Evolutionary conservation across 352 stramenopile genomes (phyloP), one percentile per base, ranked within the genome.

Genomic region (Phytopythium sindhum): DNA sequence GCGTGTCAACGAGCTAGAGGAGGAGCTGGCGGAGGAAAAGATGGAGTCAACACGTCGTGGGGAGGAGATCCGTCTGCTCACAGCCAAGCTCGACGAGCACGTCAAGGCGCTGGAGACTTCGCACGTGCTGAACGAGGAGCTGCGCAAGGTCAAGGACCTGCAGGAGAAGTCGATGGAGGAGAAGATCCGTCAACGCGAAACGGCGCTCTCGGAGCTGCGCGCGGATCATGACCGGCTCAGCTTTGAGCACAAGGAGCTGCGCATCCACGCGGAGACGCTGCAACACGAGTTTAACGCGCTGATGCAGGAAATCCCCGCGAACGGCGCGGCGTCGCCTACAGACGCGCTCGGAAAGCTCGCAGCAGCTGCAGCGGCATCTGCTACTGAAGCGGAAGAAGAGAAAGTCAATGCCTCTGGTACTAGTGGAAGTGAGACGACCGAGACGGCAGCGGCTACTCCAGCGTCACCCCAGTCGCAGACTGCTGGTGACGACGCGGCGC

Each of bases 201-300:
- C 74, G 14, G 61, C 84, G 21, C 81, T 78, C 54, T 68, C 69
- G 8, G 78, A 94, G 56, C 41, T 92, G 44, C 75, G 76, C 24
- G 71, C 75, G 19, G 84, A 93, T 31, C 90, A 89, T 28, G 85
- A 94, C 29, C 72, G 81, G 28, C 72, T 94, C n/a, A 86, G 77
- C 51, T 93, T 91, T 54, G 84, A 96, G 58, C 81, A 93, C 67
- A 82, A 94, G 68, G 86, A 94, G 64, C 74, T 94, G 31, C 64
- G 78, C 15, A 92, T 91, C 56, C 86, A 94, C 60, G 76, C 83
- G 1, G 84, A 94, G 47, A 91, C 86, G 39, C 67, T 94, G 29
- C 84, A 91, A 50, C 78, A 80, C 41, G 84, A 93, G 53, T 91
- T 89, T 57, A 69, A 88, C 28, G 70, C 75, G 21, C 58, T 91